Percentiles rank a stretch among this genome's conserved stretches.
Conservation (phyloP, 345 rosid species). For the Erucastrum elatum region DNA sequence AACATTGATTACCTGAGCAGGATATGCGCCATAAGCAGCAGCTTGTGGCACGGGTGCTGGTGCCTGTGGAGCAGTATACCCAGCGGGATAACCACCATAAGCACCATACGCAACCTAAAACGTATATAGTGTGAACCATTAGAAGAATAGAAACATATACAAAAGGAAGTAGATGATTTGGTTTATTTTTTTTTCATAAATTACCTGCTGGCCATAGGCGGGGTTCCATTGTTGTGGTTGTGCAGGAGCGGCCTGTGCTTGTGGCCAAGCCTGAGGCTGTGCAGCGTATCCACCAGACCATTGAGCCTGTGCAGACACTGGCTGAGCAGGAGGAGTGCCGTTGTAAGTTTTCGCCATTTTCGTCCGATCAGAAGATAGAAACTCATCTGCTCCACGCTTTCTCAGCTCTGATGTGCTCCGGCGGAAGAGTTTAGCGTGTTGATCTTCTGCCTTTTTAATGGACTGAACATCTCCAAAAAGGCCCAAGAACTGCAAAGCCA, state of each 20-base stretch:
- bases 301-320: conserved; percentile 65
- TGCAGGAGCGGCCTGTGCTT: conserved; percentile 57
- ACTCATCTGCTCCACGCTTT: conserved; percentile 88
- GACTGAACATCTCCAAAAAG: conserved; percentile 68
- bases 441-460: conserved; percentile 73
- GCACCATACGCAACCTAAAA: conserved; percentile 73
- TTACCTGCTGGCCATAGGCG: conserved; percentile 76
- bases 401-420: conserved; percentile 64
- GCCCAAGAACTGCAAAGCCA: conserved; percentile 69
- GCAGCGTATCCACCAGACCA: conserved; percentile 81
- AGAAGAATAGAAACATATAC: not conserved
- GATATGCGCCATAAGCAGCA: conserved; percentile 77
- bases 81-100: conserved; percentile 58
- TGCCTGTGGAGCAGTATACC: conserved; percentile 64
- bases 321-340: conserved; percentile 58
- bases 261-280: conserved; percentile 93
- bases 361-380: conserved; percentile 69
- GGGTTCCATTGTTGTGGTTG: conserved; percentile 82
- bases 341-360: conserved; percentile 72
- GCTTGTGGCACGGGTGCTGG: conserved; percentile 70
- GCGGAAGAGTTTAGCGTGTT: conserved; percentile 76
- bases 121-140: not conserved
- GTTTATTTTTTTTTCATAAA: not conserved
- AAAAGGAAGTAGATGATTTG: not conserved
- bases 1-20: conserved; percentile 62